Percentiles rank a stretch among this genome's conserved stretches.
These are phyloP conservation scores for Calonectria pseudoreteaudii DNA, from an alignment of 2,329 filamentous ascomycete genomes.

Conservation along the genomic window DNA sequence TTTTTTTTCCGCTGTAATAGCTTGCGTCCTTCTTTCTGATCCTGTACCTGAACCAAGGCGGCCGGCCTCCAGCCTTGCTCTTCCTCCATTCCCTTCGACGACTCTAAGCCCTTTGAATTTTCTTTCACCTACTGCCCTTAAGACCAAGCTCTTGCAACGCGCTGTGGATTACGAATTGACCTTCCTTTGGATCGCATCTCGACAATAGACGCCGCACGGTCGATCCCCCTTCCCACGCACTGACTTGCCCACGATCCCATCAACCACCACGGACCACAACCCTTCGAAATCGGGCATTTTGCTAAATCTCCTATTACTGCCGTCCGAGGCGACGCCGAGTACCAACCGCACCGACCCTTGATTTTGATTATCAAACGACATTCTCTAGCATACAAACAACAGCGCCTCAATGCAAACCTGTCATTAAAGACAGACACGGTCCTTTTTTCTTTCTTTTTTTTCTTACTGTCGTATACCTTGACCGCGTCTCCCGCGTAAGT, in stretches of 20 bases:
- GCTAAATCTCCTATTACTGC: constrained; percentile 14
- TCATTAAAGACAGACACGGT: constrained; percentile 4
- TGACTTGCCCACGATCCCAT: constrained; percentile 20
- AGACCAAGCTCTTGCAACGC: background rate
- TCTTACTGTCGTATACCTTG: background rate
- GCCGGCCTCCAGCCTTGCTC: constrained; percentile 19
- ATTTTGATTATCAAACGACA: background rate
- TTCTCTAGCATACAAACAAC: background rate
- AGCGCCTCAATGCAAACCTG: background rate
- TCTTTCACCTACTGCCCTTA: background rate
- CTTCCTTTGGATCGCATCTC: constrained; percentile 11
- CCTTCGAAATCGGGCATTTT: constrained; percentile 6
- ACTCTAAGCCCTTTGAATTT: background rate
- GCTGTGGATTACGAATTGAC: constrained; percentile 22
- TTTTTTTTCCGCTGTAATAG: constrained; percentile 16
- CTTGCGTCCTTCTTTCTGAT: constrained; percentile 15
- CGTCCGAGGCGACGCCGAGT: constrained; percentile 12
- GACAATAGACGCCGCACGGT: constrained; percentile 16
- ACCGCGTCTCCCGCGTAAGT: constrained; percentile 8
- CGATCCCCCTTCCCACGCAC: constrained; percentile 22
- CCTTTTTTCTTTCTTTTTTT: background rate
- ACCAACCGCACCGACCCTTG: background rate
- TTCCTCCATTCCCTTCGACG: constrained; percentile 11
- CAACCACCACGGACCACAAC: background rate
- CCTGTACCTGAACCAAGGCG: constrained; percentile 18